Base-by-base conservation (phyloP, 164 flowering plant species). In the Hamamelis virginiana region DNA sequence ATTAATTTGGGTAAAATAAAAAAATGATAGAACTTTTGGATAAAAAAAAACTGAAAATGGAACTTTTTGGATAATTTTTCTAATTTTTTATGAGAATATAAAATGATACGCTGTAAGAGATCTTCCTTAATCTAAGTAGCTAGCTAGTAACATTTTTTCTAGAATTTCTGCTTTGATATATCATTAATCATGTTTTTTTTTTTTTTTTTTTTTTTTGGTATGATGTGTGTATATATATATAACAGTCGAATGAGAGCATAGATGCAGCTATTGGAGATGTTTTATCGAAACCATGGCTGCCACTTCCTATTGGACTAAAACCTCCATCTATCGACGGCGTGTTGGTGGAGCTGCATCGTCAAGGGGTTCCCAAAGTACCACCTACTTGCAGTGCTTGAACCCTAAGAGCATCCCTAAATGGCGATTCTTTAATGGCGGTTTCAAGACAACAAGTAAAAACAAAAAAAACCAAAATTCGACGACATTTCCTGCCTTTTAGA, bases 301-400 rank as follows among this genome's bases (percentile, higher is more conserved):
- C 98, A 16, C 91, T 94, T 76, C 98, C 98, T 28, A 86, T 94
- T 11, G 97, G 98, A n/a, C 82, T 94, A 22, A 94, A 89, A 70
- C 94, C 98, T 44, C 98, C 98, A 8, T 72, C 91, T 5, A 41
- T 74, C 1, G 98, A 92, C 13, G 75, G 95, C 61, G 98, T 94
- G 13, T 0, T 92, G 82, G 89, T 62, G 58, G 97, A 91, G 70
- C 77, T 92, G 21, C 94, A 89, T 33, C 86, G 88, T 16, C 92
- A 91, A 78, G 98, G 98, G 9, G 69, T 94, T 52, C 81, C 92
- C 16, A 86, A 83, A 44, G 72, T 94, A 65, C 97, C 97, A 8
- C 93, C 95, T 3, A 22, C 83, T 4, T 65, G 72, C 8, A 65
- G 69, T 68, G 74, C 75, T 55, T 76, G 75, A 70, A 63, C 53